Percentiles rank a stretch among this genome's conserved stretches.
phyloP scores from a whole-genome alignment of 2,329 filamentous ascomycete species.

The Tolypocladium album region DNA sequence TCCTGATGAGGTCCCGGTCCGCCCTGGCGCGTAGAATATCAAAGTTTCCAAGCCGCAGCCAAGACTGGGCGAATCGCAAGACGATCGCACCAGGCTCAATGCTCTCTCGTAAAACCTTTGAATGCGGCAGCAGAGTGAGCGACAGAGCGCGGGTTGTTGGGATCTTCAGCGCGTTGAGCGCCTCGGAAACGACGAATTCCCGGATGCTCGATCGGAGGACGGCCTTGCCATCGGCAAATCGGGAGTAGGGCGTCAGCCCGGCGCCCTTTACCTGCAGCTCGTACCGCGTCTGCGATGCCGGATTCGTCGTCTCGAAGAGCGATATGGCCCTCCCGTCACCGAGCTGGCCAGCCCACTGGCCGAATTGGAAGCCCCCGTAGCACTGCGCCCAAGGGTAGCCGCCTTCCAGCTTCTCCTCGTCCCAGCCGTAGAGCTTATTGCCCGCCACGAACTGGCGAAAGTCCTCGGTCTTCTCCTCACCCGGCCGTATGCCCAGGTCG shows the following conservation, averaged over 20 bases:
- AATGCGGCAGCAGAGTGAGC: conserved; percentile 63
- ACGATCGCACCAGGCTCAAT: conserved; percentile 90
- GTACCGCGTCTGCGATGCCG: conserved; percentile 59
- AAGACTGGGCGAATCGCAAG: conserved; percentile 78
- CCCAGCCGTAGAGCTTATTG: conserved; percentile 72
- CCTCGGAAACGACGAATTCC: conserved; percentile 88
- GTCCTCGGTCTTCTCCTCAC: conserved; percentile 58
- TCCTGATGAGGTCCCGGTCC: conserved; percentile 63
- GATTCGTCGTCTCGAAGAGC: conserved; percentile 80
- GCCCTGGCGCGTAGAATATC: conserved; percentile 79
- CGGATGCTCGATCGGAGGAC: conserved; percentile 87
- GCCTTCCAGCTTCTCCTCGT: conserved; percentile 52
- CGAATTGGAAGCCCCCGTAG: conserved; percentile 76
- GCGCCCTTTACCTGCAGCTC: conserved; percentile 94
- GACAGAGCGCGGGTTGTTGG: conserved; percentile 80
- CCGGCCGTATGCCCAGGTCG: conserved; percentile 65
- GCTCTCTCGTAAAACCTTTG: conserved; percentile 65
- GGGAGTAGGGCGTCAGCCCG: conserved; percentile 84
- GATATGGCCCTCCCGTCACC: conserved; percentile 93
- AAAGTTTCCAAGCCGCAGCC: conserved; percentile 92
- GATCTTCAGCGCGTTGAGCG: conserved; percentile 73
- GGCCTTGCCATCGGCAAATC: conserved; percentile 92
- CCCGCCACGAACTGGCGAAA: conserved; percentile 73
- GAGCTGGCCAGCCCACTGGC: conserved; percentile 90
- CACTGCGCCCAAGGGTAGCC: conserved; percentile 98